Evolutionary conservation across 1,139 yeast genomes (phyloP).

Genomic region (Pneumocystis oryctolagi): DNA sequence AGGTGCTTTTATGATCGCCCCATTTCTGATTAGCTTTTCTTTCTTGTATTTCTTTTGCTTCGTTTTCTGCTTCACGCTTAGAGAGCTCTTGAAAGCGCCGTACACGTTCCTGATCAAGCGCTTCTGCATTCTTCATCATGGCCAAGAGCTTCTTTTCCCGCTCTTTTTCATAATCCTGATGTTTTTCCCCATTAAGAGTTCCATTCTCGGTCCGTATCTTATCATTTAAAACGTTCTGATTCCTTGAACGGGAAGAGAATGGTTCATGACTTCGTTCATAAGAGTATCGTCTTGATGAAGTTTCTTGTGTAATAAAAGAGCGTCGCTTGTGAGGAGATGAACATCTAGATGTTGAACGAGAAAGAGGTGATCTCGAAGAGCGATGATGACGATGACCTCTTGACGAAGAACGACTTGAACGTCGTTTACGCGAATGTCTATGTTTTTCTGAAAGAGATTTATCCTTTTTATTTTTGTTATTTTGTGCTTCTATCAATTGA

Average conservation of each 20-base stretch:
- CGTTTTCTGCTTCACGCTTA: constrained; percentile 1
- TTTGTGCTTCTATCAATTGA: constrained; percentile 10
- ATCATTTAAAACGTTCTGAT: no score
- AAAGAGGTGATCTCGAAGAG: not conserved
- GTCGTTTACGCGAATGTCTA: not conserved
- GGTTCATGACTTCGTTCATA: no score
- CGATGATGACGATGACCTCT: not conserved
- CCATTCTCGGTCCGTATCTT: not conserved
- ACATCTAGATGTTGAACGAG: not conserved
- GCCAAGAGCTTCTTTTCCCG: constrained; percentile 6
- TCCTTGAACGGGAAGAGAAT: no score
- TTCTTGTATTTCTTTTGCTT: not conserved
- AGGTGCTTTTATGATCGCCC: constrained; percentile 1
- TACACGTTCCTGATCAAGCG: constrained; percentile 4
- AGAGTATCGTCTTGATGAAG: not conserved
- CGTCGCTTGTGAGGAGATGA: not conserved
- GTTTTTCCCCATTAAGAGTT: not conserved
- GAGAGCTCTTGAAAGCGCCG: not conserved
- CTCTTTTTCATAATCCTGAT: not conserved
- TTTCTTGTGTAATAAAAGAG: not conserved
- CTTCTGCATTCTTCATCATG: constrained; percentile 7
- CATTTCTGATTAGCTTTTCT: constrained; percentile 1
- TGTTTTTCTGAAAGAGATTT: not conserved
- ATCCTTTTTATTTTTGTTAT: not conserved
- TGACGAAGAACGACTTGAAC: not conserved